Percentiles rank a stretch among this genome's conserved stretches.
These are phyloP conservation scores for Solanum clarkiae DNA, from an alignment of 257 asterid genomes.

Conservation along the genomic window DNA sequence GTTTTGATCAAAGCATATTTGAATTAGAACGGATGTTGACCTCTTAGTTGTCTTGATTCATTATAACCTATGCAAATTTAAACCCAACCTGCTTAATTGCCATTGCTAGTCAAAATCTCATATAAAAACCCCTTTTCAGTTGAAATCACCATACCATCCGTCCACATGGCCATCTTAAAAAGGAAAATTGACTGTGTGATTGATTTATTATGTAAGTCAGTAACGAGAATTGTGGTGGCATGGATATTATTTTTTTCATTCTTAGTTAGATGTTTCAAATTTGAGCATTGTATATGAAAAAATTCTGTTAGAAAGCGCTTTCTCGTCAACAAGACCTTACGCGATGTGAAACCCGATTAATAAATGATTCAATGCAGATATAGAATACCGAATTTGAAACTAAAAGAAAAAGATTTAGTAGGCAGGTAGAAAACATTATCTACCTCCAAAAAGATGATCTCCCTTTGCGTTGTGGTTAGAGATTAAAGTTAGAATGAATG, in stretches of 20 bases:
- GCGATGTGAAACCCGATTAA: fast-evolving
- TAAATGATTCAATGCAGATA: not conserved
- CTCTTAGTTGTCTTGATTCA: too few species aligned
- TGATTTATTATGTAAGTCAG: not conserved
- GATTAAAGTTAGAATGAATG: not conserved
- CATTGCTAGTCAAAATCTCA: not conserved
- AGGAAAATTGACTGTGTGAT: not conserved
- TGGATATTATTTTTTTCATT: not conserved
- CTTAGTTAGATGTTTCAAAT: not conserved
- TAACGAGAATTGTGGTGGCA: not conserved
- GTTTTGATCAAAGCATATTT: too few species aligned
- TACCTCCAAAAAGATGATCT: not conserved
- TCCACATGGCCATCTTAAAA: not conserved
- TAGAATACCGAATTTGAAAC: not conserved
- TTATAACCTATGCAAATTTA: too few species aligned
- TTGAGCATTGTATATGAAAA: not conserved
- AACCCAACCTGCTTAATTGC: too few species aligned
- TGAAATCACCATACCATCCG: not conserved
- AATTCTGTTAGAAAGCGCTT: not conserved
- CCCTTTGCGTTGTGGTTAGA: not conserved
- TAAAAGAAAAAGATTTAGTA: not conserved
- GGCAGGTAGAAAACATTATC: not conserved
- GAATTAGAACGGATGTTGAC: too few species aligned
- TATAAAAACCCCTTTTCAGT: not conserved
- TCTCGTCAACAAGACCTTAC: fast-evolving